These are phyloP conservation scores for Ophiostoma tasmaniense DNA, from an alignment of 2,329 filamentous ascomycete species.

Conservation along the genomic window DNA sequence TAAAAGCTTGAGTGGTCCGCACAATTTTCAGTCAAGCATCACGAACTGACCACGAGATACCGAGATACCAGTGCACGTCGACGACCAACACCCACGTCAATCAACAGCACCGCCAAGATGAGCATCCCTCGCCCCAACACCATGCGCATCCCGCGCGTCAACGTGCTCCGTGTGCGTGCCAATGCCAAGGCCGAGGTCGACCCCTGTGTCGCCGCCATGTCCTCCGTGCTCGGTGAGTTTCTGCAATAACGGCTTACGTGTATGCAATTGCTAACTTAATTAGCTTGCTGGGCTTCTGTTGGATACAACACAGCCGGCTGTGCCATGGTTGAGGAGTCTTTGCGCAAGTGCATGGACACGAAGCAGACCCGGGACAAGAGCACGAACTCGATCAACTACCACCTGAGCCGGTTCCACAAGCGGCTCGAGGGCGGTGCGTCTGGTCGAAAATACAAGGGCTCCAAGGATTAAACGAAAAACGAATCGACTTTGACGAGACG, in stretches of 20 bases:
- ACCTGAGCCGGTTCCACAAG: conserved; percentile 68
- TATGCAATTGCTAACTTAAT: neutral
- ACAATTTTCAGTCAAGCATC: conserved; percentile 6
- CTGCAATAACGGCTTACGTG: too few relatives aligned
- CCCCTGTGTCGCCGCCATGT: conserved; percentile 50
- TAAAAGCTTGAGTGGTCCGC: conserved; percentile 9
- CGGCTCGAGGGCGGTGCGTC: conserved; percentile 3
- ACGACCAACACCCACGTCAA: neutral
- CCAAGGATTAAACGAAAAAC: conserved; percentile 18
- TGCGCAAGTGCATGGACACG: conserved; percentile 71
- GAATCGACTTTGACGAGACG: neutral
- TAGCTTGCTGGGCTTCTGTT: conserved; percentile 77
- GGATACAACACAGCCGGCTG: conserved; percentile 58
- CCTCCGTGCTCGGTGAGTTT: conserved; percentile 45
- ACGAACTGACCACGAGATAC: neutral
- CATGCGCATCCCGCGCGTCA: conserved; percentile 50
- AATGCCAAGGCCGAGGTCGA: conserved; percentile 39
- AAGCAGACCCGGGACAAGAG: conserved; percentile 42
- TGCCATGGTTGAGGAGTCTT: conserved; percentile 48
- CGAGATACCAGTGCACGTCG: neutral
- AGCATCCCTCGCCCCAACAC: conserved; percentile 33
- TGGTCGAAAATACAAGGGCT: conserved; percentile 40
- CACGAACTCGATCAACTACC: conserved; percentile 85
- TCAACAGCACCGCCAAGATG: conserved; percentile 25
- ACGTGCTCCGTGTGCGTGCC: conserved; percentile 45